Percentiles rank a stretch among this genome's conserved stretches.
Conservation (phyloP, 805 yeast species). For the Kluyveromyces siamensis region DNA sequence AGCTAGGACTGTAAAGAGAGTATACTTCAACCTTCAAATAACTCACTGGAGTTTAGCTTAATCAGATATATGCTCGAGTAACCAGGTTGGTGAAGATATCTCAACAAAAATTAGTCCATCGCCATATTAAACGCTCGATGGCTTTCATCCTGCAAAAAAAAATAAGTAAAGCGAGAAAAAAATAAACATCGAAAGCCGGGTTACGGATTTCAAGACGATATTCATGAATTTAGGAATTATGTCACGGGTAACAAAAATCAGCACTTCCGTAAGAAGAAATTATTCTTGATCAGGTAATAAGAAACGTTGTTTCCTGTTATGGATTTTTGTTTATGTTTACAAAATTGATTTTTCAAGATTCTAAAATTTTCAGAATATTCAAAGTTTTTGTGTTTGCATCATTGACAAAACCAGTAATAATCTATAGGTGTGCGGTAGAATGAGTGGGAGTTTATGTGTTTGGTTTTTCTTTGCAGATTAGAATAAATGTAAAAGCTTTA, state of each 20-base stretch:
- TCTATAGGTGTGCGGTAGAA: background rate
- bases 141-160: background rate
- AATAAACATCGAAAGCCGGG: background rate
- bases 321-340: constrained; percentile 2
- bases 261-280: background rate
- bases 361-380: background rate
- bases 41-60: no score
- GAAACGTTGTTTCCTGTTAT: background rate
- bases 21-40: no score
- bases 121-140: background rate
- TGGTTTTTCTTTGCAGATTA: background rate
- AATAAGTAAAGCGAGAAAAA: background rate
- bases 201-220: background rate
- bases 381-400: background rate
- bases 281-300: background rate
- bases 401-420: constrained; percentile 2
- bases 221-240: background rate
- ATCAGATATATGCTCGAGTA: no score
- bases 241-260: background rate
- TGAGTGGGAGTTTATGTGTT: background rate
- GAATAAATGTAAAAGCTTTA: background rate
- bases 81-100: no score
- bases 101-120: no score
- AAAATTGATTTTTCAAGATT: background rate
- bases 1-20: no score